Conservation (phyloP, 1,139 yeast species). For the Starmera stellimalicola region DNA sequence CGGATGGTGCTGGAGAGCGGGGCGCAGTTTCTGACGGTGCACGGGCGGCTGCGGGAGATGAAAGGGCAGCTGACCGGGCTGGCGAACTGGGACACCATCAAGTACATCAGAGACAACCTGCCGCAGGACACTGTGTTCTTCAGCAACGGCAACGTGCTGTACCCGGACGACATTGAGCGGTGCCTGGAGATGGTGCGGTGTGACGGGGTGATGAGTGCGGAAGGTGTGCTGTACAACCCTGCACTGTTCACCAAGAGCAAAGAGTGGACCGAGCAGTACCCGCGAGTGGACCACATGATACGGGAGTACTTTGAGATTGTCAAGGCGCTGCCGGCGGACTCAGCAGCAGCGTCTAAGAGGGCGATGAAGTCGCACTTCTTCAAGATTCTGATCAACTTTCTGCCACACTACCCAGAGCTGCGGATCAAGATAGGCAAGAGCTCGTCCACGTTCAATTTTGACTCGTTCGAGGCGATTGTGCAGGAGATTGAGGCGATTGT, state of each 20-base stretch:
- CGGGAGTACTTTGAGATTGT: conserved; percentile 88
- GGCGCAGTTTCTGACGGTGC: conserved; percentile 90
- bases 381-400: conserved; percentile 71
- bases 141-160: conserved; percentile 86
- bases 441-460: conserved; percentile 35
- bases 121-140: conserved; percentile 82
- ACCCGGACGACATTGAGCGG: conserved; percentile 68
- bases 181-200: conserved; percentile 56
- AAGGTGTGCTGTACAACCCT: conserved; percentile 89
- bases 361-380: conserved; percentile 93
- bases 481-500: conserved; percentile 59
- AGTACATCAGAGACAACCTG: conserved; percentile 66
- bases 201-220: conserved; percentile 97
- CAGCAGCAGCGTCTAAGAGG: conserved; percentile 66
- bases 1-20: conserved; percentile 89
- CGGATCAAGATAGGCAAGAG: conserved; percentile 60
- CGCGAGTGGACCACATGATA: conserved; percentile 74
- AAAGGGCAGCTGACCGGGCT: conserved; percentile 93
- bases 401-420: conserved; percentile 65
- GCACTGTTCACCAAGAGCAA: conserved; percentile 51
- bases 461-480: conserved; percentile 65
- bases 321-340: conserved; percentile 50
- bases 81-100: conserved; percentile 84
- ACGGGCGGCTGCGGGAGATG: conserved; percentile 95
- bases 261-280: conserved; percentile 60